phyloP scores from a whole-genome alignment of 2,329 filamentous ascomycete species.

The Clonostachys solani region DNA sequence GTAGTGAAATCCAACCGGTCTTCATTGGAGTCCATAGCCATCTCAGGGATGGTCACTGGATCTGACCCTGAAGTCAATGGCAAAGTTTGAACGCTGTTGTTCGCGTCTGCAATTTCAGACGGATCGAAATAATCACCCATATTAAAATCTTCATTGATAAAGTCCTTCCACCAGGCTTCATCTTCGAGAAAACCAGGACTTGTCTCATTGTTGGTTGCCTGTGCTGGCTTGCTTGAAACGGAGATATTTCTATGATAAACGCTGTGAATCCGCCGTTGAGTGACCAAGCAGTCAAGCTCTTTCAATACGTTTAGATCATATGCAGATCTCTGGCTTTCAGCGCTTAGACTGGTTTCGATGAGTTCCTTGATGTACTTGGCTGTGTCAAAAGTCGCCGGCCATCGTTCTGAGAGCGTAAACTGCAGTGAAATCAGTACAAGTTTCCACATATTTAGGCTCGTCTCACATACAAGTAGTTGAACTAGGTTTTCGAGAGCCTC shows the following conservation, averaged over 20 bases:
- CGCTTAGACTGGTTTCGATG: conserved; percentile 6
- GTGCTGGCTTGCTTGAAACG: background rate
- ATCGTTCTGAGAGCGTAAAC: conserved; percentile 1
- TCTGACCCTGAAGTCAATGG: background rate
- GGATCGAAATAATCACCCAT: background rate
- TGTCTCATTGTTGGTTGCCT: background rate
- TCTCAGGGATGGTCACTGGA: too few species aligned
- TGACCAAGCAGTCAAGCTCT: conserved; percentile 8
- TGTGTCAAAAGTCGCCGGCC: conserved; percentile 4
- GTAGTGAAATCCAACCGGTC: background rate
- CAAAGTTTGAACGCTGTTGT: background rate
- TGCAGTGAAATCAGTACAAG: too few species aligned
- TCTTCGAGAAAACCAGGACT: conserved; percentile 2
- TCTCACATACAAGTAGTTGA: background rate
- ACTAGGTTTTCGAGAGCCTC: conserved; percentile 1
- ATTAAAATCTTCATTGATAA: conserved; percentile 5
- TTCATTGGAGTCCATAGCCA: background rate
- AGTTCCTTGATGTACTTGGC: conserved; percentile 7
- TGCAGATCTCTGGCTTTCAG: conserved; percentile 3
- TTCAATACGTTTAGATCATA: conserved; percentile 8
- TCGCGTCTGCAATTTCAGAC: background rate
- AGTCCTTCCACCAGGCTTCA: conserved; percentile 7
- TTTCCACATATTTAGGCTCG: too few species aligned
- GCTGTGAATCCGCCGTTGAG: conserved; percentile 8
- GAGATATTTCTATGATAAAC: conserved; percentile 7